Evolutionary conservation across 371 early-diverging fungal species (phyloP).

Genomic region (Syncephalastrum racemosum): DNA sequence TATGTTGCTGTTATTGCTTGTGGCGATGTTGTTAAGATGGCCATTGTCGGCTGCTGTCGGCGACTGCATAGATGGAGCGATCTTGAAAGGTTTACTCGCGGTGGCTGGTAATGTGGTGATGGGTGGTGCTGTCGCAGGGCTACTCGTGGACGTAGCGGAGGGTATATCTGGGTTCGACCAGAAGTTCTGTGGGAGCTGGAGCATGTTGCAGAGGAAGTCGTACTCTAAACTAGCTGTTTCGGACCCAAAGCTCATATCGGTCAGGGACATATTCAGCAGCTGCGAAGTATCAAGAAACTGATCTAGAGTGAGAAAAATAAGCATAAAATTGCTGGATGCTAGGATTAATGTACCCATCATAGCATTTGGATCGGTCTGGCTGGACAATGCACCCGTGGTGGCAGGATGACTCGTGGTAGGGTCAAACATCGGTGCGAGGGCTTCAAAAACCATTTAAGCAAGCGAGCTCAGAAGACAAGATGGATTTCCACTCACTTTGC

Average conservation of each 20-base stretch:
- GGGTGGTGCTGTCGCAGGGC: conserved; percentile 7
- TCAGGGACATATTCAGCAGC: conserved; percentile 32
- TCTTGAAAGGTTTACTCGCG: background rate
- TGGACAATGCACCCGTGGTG: background rate
- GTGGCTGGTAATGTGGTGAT: conserved; percentile 2
- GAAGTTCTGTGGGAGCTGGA: conserved; percentile 26
- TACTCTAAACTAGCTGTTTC: conserved; percentile 46
- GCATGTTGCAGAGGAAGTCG: conserved; percentile 43
- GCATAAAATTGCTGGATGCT: background rate
- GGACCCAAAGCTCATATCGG: conserved; percentile 44
- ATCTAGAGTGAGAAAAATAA: conserved; percentile 6
- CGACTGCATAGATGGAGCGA: background rate
- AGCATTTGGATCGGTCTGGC: background rate
- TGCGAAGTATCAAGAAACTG: conserved; percentile 10
- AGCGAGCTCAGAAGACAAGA: background rate
- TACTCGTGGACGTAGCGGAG: background rate
- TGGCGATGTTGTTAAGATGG: background rate
- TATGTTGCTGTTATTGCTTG: background rate
- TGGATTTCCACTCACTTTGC: background rate
- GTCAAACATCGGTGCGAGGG: too few relatives aligned
- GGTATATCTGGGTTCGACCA: conserved; percentile 13
- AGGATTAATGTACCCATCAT: background rate
- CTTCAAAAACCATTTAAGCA: too few relatives aligned
- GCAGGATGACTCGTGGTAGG: too few relatives aligned
- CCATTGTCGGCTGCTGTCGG: background rate